Conservation (phyloP, 495 filamentous ascomycete species). For the Peziza echinospora region DNA sequence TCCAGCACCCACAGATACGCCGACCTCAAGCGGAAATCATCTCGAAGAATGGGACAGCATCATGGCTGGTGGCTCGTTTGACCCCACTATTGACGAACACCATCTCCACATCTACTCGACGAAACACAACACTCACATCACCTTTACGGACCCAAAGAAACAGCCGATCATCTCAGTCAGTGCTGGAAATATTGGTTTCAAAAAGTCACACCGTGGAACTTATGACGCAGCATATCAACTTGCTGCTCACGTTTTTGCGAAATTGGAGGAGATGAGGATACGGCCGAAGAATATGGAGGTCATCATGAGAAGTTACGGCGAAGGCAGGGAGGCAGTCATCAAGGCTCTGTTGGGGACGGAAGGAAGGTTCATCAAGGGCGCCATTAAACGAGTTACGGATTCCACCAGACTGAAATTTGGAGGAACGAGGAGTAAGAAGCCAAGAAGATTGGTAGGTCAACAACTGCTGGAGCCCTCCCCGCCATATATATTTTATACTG, state of each 20-base stretch:
- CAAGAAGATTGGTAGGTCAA: conserved; percentile 44
- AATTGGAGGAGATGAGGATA: conserved; percentile 39
- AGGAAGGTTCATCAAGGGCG: conserved; percentile 45
- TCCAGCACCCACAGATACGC: too few relatives aligned
- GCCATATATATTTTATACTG: too few relatives aligned
- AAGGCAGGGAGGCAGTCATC: conserved; percentile 63
- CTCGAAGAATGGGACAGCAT: too few relatives aligned
- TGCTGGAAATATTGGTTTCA: conserved; percentile 68
- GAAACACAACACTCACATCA: conserved; percentile 88
- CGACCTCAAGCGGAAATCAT: too few relatives aligned
- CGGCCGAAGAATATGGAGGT: conserved; percentile 38
- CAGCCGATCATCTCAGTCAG: conserved; percentile 52
- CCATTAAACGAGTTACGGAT: conserved; percentile 59
- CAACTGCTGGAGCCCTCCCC: background rate
- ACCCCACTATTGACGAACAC: conserved; percentile 30
- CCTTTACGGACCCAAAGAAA: conserved; percentile 59
- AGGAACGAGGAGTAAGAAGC: conserved; percentile 63
- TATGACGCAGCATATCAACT: conserved; percentile 94
- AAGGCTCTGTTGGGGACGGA: conserved; percentile 77
- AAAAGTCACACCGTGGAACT: conserved; percentile 48
- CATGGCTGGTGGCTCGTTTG: background rate
- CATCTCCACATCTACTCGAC: conserved; percentile 69
- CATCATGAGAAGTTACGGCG: conserved; percentile 58
- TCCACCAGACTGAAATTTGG: conserved; percentile 81
- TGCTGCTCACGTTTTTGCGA: conserved; percentile 49